Evolutionary conservation across 345 rosid species (phyloP), one percentile per base, ranked within the genome.

Genomic region (Salix udensis): DNA sequence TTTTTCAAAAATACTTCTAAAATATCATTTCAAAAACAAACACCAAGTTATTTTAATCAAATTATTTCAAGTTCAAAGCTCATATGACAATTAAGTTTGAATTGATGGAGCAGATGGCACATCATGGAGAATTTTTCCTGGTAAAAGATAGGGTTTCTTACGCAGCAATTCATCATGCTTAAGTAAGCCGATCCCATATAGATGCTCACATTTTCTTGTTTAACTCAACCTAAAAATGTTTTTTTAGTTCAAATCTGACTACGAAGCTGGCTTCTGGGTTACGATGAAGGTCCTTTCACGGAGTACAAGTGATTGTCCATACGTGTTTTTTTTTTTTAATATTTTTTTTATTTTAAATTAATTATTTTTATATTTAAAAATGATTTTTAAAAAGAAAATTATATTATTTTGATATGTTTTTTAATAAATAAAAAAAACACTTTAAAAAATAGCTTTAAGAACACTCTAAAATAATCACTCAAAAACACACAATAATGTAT

Each of bases 141-240:
- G 55, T 40, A 28, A 44, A 62, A 11, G n/a, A 19, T 8, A 0
- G 24, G 16, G 21, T 77, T 71, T 71, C 75, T 71, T 71, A 31
- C 42, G 23, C 61, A 19, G 19, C 67, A 58, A 55, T 55, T 72
- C 26, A 37, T 28, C 36, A 66, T 39, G 46, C 34, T 39, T 42
- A 23, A n/a, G 64, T 23, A 23, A n/a, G 64, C 64, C 2, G 76
- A 78, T 78, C 76, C 76, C 67, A 72, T 66, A 18, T 66, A 7
- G 76, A 72, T 55, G 30, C 73, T 2, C 39, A 13, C 73, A 78
- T 21, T 55, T 37, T 53, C 42, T 39, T 65, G 23, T 11, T 7
- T 9, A 68, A 42, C 7, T 16, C 42, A n/a, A 64, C 52, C 42
- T 5, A 2, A 2, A 52, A 28, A 19, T 18, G 15, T 31, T 6